Base-by-base conservation (phyloP, 2,329 filamentous ascomycete genomes). In the Capronia coronata region DNA sequence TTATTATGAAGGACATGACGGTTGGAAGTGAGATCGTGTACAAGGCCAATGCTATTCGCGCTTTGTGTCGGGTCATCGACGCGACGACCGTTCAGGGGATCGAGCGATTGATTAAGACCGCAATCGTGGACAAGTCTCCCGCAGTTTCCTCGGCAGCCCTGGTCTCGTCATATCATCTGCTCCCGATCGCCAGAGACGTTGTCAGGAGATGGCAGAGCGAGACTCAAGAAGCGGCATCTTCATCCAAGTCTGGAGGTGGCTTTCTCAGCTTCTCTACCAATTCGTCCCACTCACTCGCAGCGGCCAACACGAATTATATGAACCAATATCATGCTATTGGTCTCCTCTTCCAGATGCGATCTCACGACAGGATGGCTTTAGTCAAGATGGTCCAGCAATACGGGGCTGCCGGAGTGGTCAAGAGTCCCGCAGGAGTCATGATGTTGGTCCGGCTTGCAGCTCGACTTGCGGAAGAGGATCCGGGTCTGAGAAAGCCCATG, bases 361-460 rank as follows among this genome's bases (percentile, higher is more conserved):
- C 86, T 63, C 90, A 96, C 68, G 93, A 98, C 69, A 83, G 93
- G 63, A 98, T 98, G 93, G 90, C 93, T 18, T 73, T 98, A 62
- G 91, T 97, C 54, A 98, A 98, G 79, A 97, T 98, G 93, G 91
- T 98, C n/a, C 93, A 98, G 73, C 93, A 98, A 69, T 97, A 96
- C 67, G 89, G 89, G 45, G 84, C 84, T 46, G 81, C 89, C 13
- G 93, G 93, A 51, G 88, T 88, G 9, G 84, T 97, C 55, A 97
- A 96, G 81, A 96, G 87, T 69, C 89, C 93, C 16, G 87, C 91
- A 52, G 93, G 90, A 27, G 84, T 90, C 51, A 82, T 98, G 43
- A 84, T 98, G 80, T 78, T 98, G 22, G 93, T 98, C 48, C 81
- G 93, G 60, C 73, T 98, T 58, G 93, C 93, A 27, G 87, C 91